Conservation (phyloP, 306 rosid genomes). For the Sesbania bispinosa region DNA sequence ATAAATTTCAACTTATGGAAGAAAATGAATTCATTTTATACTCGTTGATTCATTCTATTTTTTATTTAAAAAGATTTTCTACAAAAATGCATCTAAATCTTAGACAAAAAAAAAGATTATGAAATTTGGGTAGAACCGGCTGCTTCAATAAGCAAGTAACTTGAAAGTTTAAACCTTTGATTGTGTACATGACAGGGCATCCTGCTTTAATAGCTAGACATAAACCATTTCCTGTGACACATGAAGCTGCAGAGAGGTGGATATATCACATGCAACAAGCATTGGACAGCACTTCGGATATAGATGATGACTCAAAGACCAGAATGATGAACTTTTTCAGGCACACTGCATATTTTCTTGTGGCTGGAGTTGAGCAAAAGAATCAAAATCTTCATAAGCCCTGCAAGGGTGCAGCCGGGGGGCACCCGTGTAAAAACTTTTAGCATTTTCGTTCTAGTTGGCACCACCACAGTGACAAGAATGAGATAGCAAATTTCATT, state of each 20-base stretch:
- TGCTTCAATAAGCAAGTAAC: background rate
- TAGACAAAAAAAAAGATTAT: no score
- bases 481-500: background rate
- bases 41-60: no score
- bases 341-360: conserved; percentile 88
- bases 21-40: no score
- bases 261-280: conserved; percentile 81
- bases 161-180: background rate
- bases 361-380: conserved; percentile 73
- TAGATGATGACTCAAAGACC: conserved; percentile 66
- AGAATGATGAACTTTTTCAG: conserved; percentile 62
- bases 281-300: conserved; percentile 51
- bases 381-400: conserved; percentile 42
- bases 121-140: background rate
- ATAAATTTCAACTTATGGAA: no score
- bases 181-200: conserved; percentile 51
- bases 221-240: conserved; percentile 75
- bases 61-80: no score
- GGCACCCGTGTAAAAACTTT: conserved; percentile 29
- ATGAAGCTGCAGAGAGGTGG: conserved; percentile 81
- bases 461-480: background rate
- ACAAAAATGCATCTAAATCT: no score
- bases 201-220: conserved; percentile 90
- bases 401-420: conserved; percentile 50
- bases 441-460: background rate